These are phyloP conservation scores for Echinosophora koreensis DNA, from an alignment of 306 rosid genomes.

Conservation along the genomic window DNA sequence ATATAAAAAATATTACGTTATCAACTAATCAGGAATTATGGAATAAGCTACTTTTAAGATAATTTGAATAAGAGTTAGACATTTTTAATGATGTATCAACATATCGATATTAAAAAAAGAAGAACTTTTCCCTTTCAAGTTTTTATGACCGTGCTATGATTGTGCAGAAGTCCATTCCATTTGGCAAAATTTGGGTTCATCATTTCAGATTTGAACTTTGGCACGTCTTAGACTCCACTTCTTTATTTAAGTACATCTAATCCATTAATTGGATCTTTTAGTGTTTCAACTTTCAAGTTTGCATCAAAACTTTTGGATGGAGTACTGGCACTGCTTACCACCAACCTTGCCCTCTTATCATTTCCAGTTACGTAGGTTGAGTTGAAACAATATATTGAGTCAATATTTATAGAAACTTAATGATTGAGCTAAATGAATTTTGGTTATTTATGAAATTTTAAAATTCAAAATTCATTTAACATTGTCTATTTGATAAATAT, in stretches of 20 bases:
- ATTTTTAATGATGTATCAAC: too few relatives aligned
- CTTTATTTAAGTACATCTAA: not conserved
- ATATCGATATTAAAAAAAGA: too few relatives aligned
- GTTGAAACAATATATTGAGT: not conserved
- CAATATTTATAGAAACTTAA: not conserved
- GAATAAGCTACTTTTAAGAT: too few relatives aligned
- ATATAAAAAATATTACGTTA: too few relatives aligned
- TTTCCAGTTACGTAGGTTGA: conserved; percentile 32
- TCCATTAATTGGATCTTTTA: not conserved
- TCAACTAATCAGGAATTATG: too few relatives aligned
- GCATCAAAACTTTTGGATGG: conserved; percentile 18
- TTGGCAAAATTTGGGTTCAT: conserved; percentile 20
- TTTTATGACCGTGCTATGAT: conserved; percentile 19
- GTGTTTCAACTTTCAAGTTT: not conserved
- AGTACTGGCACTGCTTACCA: conserved; percentile 33
- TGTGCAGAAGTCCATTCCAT: conserved; percentile 37
- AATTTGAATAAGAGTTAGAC: too few relatives aligned
- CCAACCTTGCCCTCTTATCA: conserved; percentile 25
- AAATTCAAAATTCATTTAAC: not conserved
- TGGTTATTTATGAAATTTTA: not conserved
- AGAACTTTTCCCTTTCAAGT: too few relatives aligned
- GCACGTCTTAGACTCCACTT: conserved; percentile 38
- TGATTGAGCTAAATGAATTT: not conserved
- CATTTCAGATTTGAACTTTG: conserved; percentile 40
- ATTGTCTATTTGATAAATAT: not conserved